Evolutionary conservation across 2,329 filamentous ascomycete species (phyloP).

Genomic region (Nannizzia gypsea): DNA sequence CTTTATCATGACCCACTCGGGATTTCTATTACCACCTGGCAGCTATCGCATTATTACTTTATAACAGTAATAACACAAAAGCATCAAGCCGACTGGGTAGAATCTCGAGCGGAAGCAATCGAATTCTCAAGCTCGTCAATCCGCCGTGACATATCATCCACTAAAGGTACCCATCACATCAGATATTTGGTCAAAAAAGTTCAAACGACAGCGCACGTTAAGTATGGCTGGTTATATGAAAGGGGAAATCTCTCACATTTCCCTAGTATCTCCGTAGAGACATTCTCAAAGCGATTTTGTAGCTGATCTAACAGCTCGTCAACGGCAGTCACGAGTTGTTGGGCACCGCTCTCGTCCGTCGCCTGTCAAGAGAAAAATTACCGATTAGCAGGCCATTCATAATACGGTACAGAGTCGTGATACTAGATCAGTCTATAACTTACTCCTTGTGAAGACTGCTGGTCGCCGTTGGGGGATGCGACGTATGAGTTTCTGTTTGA

Average conservation of each 20-base stretch:
- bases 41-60: neutral
- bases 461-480: neutral
- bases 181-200: neutral
- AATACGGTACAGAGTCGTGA: too few species aligned
- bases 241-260: constrained; percentile 53
- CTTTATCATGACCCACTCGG: neutral
- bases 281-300: constrained; percentile 70
- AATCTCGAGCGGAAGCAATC: constrained; percentile 45
- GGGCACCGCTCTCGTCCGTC: constrained; percentile 16
- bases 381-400: neutral
- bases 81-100: constrained; percentile 23
- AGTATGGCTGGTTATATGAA: neutral
- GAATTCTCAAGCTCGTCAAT: constrained; percentile 72
- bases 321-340: constrained; percentile 61
- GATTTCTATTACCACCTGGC: neutral
- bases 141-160: constrained; percentile 87
- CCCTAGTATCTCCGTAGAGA: constrained; percentile 76
- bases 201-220: neutral
- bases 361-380: neutral
- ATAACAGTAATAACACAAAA: neutral
- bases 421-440: neutral
- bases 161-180: constrained; percentile 36
- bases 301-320: constrained; percentile 79
- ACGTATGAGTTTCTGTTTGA: neutral
- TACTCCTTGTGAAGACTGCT: constrained; percentile 1